Conservation (phyloP, 2,329 filamentous ascomycete species). For the Cladosporium halotolerans region DNA sequence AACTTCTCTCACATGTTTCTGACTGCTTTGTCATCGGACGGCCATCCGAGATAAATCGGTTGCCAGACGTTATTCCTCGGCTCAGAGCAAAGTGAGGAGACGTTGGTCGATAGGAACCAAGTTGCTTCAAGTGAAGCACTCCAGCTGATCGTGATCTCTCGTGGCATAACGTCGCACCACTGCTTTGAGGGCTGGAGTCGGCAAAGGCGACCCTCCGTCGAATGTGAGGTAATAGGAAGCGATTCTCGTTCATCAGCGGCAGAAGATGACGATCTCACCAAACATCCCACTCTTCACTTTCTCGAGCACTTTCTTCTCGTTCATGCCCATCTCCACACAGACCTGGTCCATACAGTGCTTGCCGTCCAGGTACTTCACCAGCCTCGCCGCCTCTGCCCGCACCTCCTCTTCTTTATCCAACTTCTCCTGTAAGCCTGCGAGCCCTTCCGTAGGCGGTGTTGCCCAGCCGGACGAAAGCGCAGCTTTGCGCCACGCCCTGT, state of each 20-base stretch:
- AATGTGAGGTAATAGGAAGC: neutral
- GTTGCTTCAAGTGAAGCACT: too few relatives aligned
- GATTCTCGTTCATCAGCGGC: conserved; percentile 4
- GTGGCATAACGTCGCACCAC: too few relatives aligned
- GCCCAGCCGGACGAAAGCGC: conserved; percentile 27
- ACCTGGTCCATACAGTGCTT: conserved; percentile 76
- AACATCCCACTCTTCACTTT: conserved; percentile 51
- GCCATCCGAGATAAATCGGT: too few relatives aligned
- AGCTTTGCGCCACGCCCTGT: conserved; percentile 30
- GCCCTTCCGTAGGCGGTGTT: conserved; percentile 29
- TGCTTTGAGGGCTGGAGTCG: too few relatives aligned
- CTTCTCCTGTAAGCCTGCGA: conserved; percentile 21
- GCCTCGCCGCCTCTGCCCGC: conserved; percentile 35
- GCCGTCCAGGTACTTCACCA: conserved; percentile 67
- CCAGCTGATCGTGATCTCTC: too few relatives aligned
- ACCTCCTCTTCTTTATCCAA: conserved; percentile 15
- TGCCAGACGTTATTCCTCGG: too few relatives aligned
- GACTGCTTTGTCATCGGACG: too few relatives aligned
- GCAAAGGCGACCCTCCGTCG: neutral
- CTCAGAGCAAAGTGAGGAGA: too few relatives aligned
- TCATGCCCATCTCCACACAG: conserved; percentile 66
- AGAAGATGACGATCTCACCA: conserved; percentile 28
- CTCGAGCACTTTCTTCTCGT: conserved; percentile 63
- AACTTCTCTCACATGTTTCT: too few relatives aligned
- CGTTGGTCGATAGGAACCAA: too few relatives aligned